Evolutionary conservation across 352 stramenopile genomes (phyloP), one percentile per base, ranked within the genome.

Genomic region (Detonula confervacea): DNA sequence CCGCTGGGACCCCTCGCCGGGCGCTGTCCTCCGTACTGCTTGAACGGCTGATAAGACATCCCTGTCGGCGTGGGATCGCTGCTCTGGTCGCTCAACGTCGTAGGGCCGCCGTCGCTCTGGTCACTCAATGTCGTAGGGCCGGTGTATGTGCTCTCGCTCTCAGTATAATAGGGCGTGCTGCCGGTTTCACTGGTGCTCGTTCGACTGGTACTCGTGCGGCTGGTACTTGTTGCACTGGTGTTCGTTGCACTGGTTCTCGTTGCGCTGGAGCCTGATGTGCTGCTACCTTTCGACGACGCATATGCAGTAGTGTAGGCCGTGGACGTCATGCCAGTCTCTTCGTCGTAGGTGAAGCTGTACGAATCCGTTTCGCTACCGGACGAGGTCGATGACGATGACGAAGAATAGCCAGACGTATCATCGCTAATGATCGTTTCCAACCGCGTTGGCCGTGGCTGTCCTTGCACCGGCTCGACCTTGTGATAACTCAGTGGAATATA

Each of bases 331-430:
- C 55, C 55, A 16, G 55, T 49, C 16, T 64, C 55, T 6, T 64
- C 55, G 55, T 64, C 55, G 55, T 64, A 64, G 12, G 55, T 64
- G 55, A 64, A 64, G 55, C 30, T 47, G 29, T n/a, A 22, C 25
- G 54, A 62, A 2, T 2, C 6, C 2, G 12, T 44, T 2, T 18
- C 25, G 12, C n/a, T 2, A 37, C 18, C 27, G 8, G 12, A 42
- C 2, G 54, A 62, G 11, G 54, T n/a, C n/a, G n/a, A 62, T 6
- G 51, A 60, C 8, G 51, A 60, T 2, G 24, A 39, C 24, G 54
- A 62, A 37, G 54, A 62, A 20, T 3, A 56, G 47, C 6, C 6
- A 16, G n/a, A 22, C 5, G 47, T 27, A 16, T 56, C 47, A n/a
- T n/a, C 35, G 35, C 12, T 54, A 18, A 54, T 11, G 46, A 54